Base-by-base conservation (phyloP, 2,329 filamentous ascomycete genomes). In the Neodidymelliopsis sp. region DNA sequence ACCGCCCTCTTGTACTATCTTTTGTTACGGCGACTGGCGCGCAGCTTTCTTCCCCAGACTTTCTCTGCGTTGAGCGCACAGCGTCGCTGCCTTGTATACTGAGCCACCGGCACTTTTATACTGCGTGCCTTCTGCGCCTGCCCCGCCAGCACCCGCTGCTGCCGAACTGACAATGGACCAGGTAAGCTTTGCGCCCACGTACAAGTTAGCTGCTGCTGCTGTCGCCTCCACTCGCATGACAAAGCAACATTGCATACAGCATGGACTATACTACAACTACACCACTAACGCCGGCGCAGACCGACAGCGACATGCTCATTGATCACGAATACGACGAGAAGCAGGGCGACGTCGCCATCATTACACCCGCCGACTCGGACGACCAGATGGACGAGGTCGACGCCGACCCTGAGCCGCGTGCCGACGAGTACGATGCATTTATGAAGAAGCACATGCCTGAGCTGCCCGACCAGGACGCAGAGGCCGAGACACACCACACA, bases 401-500 rank as follows among this genome's bases (percentile, higher is more conserved):
- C 53, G 72, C 79, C 41, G 79, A 81, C 49, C 75, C 77, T 48
- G 75, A 78, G 54, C 76, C 78, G 45, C 73, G 76, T 62, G 84
- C 84, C 60, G 79, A 85, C 74, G 83, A 86, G 65, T 81, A 85
- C 75, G 89, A 95, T 59, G 88, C 89, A 38, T 96, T 97, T 84
- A 89, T 88, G 77, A 86, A 90, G 63, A 78, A 87, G 58, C 85
- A 91, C 59, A 82, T 97, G 50, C 85, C 86, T 9, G 85, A 87
- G 44, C 78, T 91, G 36, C 86, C 91, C 59, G 91, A 96, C 60
- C 85, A 92, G 56, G 89, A 91, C 67, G 87, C 88, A 24, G 81
- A 93, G 56, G 87, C 87, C 43, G 90, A 96, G 70, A 81, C 81
- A 29, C 77, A 87, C 62, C 73, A 89, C 74, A 96, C 91, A 65